phyloP scores from a whole-genome alignment of 2,329 filamentous ascomycete genomes.

The Aureobasidium vineae region DNA sequence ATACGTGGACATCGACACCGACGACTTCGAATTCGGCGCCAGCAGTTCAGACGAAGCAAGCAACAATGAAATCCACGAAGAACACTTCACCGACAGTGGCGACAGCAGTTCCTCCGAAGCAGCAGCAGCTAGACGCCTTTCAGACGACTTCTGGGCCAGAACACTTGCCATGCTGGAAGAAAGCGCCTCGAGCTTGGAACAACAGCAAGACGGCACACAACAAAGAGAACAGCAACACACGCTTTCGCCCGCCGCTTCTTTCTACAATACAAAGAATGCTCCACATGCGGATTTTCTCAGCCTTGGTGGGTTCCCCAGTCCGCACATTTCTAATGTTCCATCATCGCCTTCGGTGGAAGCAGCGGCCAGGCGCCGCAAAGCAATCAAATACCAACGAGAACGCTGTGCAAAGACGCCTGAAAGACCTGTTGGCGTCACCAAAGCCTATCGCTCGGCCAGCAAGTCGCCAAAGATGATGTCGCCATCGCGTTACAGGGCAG shows the following conservation, averaged over 20 bases:
- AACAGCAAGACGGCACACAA: slow-evolving; percentile 38
- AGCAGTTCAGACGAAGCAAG: slow-evolving; percentile 32
- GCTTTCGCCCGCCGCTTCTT: background rate
- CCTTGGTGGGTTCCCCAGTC: slow-evolving; percentile 38
- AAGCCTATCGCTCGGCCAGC: background rate
- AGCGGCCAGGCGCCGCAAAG: slow-evolving; percentile 26
- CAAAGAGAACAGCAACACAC: slow-evolving; percentile 17
- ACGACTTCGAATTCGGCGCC: slow-evolving; percentile 51
- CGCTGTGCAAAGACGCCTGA: background rate
- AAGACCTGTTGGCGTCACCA: slow-evolving; percentile 18
- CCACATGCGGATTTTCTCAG: slow-evolving; percentile 41
- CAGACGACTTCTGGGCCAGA: slow-evolving; percentile 55
- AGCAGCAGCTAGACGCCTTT: slow-evolving; percentile 5
- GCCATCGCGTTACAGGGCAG: slow-evolving; percentile 26
- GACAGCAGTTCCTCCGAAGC: slow-evolving; percentile 4
- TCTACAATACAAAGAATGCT: slow-evolving; percentile 30
- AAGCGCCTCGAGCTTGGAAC: slow-evolving; percentile 47
- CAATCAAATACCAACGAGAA: background rate
- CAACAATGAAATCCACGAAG: slow-evolving; percentile 3
- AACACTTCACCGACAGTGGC: slow-evolving; percentile 3
- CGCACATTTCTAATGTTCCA: slow-evolving; percentile 27
- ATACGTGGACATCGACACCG: slow-evolving; percentile 60
- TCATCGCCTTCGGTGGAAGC: slow-evolving; percentile 4
- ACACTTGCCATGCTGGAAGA: slow-evolving; percentile 53
- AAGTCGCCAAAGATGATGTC: slow-evolving; percentile 28